Conservation (phyloP, 2,329 filamentous ascomycete species). For the Hirsutella minnesotensis region DNA sequence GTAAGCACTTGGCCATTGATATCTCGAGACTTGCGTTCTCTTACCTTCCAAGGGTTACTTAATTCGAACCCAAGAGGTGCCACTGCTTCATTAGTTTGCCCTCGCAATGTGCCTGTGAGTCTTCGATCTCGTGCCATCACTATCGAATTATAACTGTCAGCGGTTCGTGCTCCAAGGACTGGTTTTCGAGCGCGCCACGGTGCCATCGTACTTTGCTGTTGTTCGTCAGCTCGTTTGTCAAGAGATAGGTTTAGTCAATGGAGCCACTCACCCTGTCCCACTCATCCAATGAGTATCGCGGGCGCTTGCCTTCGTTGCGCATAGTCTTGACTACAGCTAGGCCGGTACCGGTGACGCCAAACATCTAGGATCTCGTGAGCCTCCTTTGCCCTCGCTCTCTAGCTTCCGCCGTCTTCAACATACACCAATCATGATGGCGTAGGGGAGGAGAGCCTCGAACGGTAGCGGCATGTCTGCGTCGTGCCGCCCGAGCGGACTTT, state of each 20-base stretch:
- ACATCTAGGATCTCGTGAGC: slow-evolving; percentile 40
- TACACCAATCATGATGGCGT: slow-evolving; percentile 52
- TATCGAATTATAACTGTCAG: too few relatives aligned
- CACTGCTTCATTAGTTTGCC: slow-evolving; percentile 41
- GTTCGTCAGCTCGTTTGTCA: slow-evolving; percentile 14
- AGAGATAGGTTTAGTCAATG: background rate
- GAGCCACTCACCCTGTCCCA: slow-evolving; percentile 45
- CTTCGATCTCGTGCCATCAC: slow-evolving; percentile 56
- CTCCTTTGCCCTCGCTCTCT: background rate
- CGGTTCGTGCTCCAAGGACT: too few relatives aligned
- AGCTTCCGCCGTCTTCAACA: slow-evolving; percentile 15
- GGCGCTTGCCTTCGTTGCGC: slow-evolving; percentile 49
- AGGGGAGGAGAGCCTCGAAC: slow-evolving; percentile 52
- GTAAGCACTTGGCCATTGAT: background rate
- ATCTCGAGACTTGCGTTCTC: slow-evolving; percentile 7
- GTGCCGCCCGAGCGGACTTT: slow-evolving; percentile 20
- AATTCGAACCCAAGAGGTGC: slow-evolving; percentile 50
- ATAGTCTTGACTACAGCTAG: slow-evolving; percentile 43
- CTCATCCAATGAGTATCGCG: slow-evolving; percentile 47
- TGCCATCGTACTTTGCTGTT: slow-evolving; percentile 39
- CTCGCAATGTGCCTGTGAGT: slow-evolving; percentile 46
- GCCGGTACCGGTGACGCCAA: slow-evolving; percentile 46
- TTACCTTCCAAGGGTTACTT: slow-evolving; percentile 53
- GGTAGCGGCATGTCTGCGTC: slow-evolving; percentile 43
- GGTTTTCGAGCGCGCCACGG: background rate